A percentile compares a stretch with the other conserved stretches of the same genome.
Evolutionary conservation across 345 rosid genomes (phyloP).

Genomic region (Angophora floribunda): DNA sequence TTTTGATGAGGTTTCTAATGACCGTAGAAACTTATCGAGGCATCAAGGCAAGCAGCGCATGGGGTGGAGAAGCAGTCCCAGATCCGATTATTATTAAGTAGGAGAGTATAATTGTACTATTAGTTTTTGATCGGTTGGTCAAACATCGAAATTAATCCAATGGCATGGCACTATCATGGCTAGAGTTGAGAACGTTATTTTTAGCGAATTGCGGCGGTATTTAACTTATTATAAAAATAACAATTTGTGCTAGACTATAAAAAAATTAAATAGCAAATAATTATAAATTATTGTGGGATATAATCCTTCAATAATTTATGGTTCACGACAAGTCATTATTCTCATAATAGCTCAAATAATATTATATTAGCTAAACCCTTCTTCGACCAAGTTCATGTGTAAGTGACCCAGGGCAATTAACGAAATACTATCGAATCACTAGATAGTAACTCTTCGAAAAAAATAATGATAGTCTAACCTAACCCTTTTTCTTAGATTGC

Average conservation of each 20-base stretch:
- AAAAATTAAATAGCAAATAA: too few relatives aligned
- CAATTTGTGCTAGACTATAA: too few relatives aligned
- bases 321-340: too few relatives aligned
- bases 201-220: not conserved
- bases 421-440: not conserved
- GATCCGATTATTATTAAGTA: not conserved
- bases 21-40: not conserved
- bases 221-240: too few relatives aligned
- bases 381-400: not conserved
- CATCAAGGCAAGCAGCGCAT: accelerated
- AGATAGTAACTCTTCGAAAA: not conserved
- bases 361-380: not conserved
- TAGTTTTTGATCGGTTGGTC: not conserved
- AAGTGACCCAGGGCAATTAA: not conserved
- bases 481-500: not conserved
- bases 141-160: not conserved
- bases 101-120: not conserved
- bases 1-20: accelerated
- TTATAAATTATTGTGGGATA: too few relatives aligned
- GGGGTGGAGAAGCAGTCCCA: not conserved
- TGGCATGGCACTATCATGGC: not conserved
- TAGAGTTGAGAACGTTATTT: not conserved
- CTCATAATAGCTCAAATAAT: too few relatives aligned
- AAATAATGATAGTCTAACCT: not conserved
- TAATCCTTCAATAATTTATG: too few relatives aligned